phyloP scores from a whole-genome alignment of 768 basidiomycete genomes.

The Tricholoma sp. region DNA sequence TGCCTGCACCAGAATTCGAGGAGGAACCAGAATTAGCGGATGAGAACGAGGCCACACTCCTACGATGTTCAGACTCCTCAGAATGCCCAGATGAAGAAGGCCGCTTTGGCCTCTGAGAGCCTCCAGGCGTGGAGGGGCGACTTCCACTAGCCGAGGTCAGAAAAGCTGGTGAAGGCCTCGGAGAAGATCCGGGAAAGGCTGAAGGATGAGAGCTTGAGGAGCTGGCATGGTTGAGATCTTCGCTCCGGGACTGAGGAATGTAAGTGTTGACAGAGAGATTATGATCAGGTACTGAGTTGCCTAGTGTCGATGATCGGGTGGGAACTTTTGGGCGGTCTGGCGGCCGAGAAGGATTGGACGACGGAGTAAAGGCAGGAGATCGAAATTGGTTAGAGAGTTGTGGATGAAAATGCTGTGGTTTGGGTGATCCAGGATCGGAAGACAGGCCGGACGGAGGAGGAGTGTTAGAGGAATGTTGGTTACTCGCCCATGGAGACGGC shows the following conservation, averaged over 20 bases:
- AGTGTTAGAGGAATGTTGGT: constrained; percentile 21
- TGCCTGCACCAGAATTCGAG: constrained; percentile 30
- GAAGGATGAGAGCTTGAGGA: constrained; percentile 23
- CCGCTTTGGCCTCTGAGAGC: constrained; percentile 40
- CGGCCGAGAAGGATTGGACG: constrained; percentile 28
- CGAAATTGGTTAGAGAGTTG: constrained; percentile 14
- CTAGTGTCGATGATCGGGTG: constrained; percentile 61
- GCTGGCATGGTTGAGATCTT: constrained; percentile 60
- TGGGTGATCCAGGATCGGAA: constrained; percentile 22
- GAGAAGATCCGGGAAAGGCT: constrained; percentile 29
- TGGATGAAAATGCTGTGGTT: constrained; percentile 13
- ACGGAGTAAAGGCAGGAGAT: constrained; percentile 30
- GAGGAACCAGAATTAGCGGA: constrained; percentile 56
- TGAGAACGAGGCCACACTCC: constrained; percentile 44
- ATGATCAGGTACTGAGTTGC: constrained; percentile 50
- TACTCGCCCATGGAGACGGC: constrained; percentile 29
- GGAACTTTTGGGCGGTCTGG: constrained; percentile 53
- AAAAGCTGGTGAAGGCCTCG: constrained; percentile 41
- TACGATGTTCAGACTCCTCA: constrained; percentile 40
- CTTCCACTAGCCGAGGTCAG: constrained; percentile 34
- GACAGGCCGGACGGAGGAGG: constrained; percentile 18
- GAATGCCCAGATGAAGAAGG: constrained; percentile 52
- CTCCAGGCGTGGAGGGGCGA: constrained; percentile 57
- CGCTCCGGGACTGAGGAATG: constrained; percentile 55
- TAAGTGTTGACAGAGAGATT: constrained; percentile 34